phyloP scores from a whole-genome alignment of 805 yeast species.

The Saccharomycopsis selenospora region DNA sequence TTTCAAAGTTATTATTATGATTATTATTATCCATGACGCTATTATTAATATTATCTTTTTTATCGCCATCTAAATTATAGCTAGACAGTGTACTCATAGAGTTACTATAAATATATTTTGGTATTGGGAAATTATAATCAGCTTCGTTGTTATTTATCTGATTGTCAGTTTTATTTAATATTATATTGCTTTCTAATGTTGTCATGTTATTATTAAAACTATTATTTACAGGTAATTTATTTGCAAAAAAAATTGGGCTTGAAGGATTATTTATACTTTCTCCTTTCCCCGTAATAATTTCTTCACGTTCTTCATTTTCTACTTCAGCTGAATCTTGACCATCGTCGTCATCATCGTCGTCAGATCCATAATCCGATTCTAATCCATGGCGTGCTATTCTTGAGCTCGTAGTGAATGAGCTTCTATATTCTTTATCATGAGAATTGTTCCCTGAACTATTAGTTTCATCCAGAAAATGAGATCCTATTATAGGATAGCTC shows the following conservation, averaged over 20 bases:
- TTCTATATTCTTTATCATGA: background rate
- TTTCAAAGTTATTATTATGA: too few relatives aligned
- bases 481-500: background rate
- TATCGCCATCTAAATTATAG: too few relatives aligned
- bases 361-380: conserved; percentile 1
- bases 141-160: background rate
- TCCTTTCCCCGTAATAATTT: too few relatives aligned
- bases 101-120: background rate
- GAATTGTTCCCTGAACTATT: background rate
- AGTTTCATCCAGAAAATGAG: background rate
- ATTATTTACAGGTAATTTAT: too few relatives aligned
- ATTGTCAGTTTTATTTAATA: too few relatives aligned
- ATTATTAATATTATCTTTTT: background rate
- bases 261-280: too few relatives aligned
- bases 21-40: too few relatives aligned
- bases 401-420: background rate
- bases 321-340: too few relatives aligned
- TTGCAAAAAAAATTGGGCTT: too few relatives aligned
- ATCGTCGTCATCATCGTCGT: background rate
- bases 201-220: too few relatives aligned
- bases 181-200: too few relatives aligned
- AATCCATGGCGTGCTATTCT: background rate
- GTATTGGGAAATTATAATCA: background rate
- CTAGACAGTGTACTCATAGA: background rate
- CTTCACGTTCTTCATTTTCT: background rate